Evolutionary conservation across 768 basidiomycete genomes (phyloP), one percentile per base, ranked within the genome.

Genomic region (Hypholoma sublateritium): DNA sequence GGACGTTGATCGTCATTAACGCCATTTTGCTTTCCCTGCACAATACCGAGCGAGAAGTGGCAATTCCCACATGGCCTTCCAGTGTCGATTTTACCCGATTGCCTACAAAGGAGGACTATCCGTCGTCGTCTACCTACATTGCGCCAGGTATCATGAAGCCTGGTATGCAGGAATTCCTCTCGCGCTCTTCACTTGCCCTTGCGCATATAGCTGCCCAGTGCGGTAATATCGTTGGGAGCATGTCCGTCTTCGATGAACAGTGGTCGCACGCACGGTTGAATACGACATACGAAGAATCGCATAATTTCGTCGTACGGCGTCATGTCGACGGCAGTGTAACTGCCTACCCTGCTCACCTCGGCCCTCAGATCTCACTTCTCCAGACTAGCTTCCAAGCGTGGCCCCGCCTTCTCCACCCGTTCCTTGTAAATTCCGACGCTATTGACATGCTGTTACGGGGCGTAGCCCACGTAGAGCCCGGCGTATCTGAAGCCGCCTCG

Each of bases 161-260:
- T 1, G 87, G 85, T 9, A 82, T 93, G 66, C 80, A 83, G 56
- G 86, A 88, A 16, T 87, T 95, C 51, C 76, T 91, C 51, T 86
- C 89, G 22, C 81, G 86, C 19, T 82, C 80, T 59, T 82, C 83
- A 13, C 72, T 80, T 0, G 77, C 81, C 1, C 72, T 93, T 2
- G 80, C 78, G 12, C 71, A 73, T 39, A 79, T 95, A 44, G 82
- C 87, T 0, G 73, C 72, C 4, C 62, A 81, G 6, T 91, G 86
- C 64, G 81, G 81, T 64, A 83, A 85, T 54, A 68, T 79, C 4
- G 83, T 92, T 6, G 90, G 89, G 1, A 72, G 77, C 36, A 90
- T 95, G 86, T 86, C 87, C 14, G 76, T 95, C 28, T 87, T 93
- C 55, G 94, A 97, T 56, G 89, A 95, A 7, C 88, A 92, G 62